Conservation (phyloP, 352 stramenopile species). For the Thalassiosira livingstoniorum region DNA sequence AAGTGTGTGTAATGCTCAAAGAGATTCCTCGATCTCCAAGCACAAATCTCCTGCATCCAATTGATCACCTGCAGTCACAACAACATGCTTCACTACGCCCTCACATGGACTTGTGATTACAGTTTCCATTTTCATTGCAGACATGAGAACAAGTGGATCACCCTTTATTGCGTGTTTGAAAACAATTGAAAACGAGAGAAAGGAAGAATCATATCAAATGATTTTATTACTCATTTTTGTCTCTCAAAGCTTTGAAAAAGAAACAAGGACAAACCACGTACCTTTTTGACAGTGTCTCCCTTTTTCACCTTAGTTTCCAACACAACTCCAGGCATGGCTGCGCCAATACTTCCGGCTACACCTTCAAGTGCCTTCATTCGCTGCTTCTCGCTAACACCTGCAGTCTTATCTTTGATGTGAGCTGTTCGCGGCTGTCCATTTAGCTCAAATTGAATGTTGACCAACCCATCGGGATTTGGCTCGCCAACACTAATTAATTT, state of each 20-base stretch:
- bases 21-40: conserved; percentile 92
- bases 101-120: conserved; percentile 91
- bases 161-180: too few species aligned
- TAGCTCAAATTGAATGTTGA: conserved; percentile 96
- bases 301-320: conserved; percentile 94
- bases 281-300: conserved; percentile 93
- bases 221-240: too few species aligned
- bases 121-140: conserved; percentile 99
- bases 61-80: conserved; percentile 93
- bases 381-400: conserved; percentile 74
- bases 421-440: conserved; percentile 93
- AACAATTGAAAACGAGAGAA: too few species aligned
- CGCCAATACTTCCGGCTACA: conserved; percentile 90
- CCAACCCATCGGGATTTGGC: conserved; percentile 84
- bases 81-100: conserved; percentile 91
- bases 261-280: too few species aligned
- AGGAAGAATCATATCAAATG: too few species aligned
- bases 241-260: too few species aligned
- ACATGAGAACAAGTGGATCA: conserved; percentile 93
- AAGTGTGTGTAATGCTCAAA: conserved; percentile 29
- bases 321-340: conserved; percentile 96
- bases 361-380: conserved; percentile 90
- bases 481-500: conserved; percentile 92
- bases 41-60: conserved; percentile 94
- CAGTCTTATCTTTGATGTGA: conserved; percentile 91